These are phyloP conservation scores for Allantophomopsis cytisporea DNA, from an alignment of 2,329 filamentous ascomycete species.

Conservation along the genomic window DNA sequence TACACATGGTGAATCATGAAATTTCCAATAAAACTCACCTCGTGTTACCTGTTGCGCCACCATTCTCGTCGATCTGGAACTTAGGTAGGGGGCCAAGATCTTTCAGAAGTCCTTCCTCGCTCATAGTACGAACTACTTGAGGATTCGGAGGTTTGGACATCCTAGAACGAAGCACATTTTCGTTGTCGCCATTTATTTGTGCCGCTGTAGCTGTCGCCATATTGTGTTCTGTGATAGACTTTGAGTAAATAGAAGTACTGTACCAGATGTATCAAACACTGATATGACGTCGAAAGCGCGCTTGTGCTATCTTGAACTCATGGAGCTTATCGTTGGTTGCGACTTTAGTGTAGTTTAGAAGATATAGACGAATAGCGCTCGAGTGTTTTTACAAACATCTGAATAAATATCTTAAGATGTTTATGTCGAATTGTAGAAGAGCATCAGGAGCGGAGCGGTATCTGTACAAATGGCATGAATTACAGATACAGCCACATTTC, in stretches of 20 bases:
- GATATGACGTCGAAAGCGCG: no score
- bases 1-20: neutral
- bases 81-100: slow-evolving; percentile 6
- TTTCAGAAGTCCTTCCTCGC: slow-evolving; percentile 12
- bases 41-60: slow-evolving; percentile 11
- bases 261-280: no score
- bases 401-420: no score
- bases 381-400: no score
- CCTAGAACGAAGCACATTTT: slow-evolving; percentile 17
- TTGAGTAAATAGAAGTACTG: neutral
- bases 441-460: no score
- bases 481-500: no score
- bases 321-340: no score
- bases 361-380: no score
- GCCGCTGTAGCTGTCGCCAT: slow-evolving; percentile 17
- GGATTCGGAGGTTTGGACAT: slow-evolving; percentile 13
- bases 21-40: slow-evolving; percentile 9
- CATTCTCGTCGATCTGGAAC: slow-evolving; percentile 5
- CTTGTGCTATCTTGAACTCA: no score
- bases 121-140: slow-evolving; percentile 11
- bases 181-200: slow-evolving; percentile 12
- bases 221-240: neutral
- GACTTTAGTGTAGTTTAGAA: no score
- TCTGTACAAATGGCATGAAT: no score
- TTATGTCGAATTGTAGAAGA: no score